A percentile compares a stretch with the other conserved stretches of the same genome.
Evolutionary conservation across 257 asterid species (phyloP).

Genomic region (Perilla frutescens): DNA sequence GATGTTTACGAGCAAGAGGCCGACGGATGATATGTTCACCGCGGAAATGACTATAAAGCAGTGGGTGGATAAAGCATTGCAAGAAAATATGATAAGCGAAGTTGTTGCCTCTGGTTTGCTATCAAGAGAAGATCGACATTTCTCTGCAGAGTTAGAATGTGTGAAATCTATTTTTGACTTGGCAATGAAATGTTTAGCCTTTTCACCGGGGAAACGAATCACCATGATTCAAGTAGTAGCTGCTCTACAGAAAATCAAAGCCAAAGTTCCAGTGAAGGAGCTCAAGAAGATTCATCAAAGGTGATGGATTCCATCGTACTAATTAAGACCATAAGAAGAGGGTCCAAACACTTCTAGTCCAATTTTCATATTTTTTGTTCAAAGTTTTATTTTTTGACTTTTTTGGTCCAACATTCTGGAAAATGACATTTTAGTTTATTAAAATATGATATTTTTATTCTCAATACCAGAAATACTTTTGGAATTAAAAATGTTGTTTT

Average conservation of each 20-base stretch:
- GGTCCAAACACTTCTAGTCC: no score
- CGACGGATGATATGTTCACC: neutral
- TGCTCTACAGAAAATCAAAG: neutral
- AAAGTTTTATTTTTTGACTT: no score
- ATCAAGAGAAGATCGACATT: conserved; percentile 11
- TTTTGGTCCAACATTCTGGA: no score
- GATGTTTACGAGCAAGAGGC: neutral
- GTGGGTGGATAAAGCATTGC: neutral
- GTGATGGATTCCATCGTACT: no score
- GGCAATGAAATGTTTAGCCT: conserved; percentile 15
- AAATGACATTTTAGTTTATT: no score
- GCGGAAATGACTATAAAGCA: neutral
- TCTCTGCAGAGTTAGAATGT: neutral
- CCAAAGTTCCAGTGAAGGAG: neutral
- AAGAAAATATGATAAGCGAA: neutral
- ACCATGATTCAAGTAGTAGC: neutral
- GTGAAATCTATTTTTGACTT: neutral
- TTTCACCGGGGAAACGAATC: neutral
- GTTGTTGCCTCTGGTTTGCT: neutral
- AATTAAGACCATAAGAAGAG: no score
- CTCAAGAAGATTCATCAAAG: no score
- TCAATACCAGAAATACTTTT: no score
- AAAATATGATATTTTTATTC: no score
- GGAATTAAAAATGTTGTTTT: no score
- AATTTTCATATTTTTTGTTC: no score